Conservation (phyloP, 2,329 filamentous ascomycete species). For the Sphaceloma murrayae region DNA sequence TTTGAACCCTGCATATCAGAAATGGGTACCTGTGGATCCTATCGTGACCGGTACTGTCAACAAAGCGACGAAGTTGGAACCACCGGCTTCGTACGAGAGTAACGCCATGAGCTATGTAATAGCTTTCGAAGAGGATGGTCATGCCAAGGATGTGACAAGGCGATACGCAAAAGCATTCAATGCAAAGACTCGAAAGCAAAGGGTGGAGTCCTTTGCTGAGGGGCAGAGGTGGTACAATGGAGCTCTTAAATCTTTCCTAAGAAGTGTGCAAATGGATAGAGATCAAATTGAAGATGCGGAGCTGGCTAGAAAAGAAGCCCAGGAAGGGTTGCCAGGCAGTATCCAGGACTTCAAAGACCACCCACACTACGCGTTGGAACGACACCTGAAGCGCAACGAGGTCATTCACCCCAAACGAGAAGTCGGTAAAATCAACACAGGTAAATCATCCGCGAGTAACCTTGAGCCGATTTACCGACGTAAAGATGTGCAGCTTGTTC, state of each 20-base stretch:
- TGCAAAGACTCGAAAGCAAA: slow-evolving; percentile 71
- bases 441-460: slow-evolving; percentile 35
- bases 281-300: slow-evolving; percentile 80
- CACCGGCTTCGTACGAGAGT: slow-evolving; percentile 63
- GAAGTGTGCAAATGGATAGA: slow-evolving; percentile 42
- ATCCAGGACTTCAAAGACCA: slow-evolving; percentile 35
- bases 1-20: slow-evolving; percentile 75
- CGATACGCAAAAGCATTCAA: slow-evolving; percentile 84
- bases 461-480: slow-evolving; percentile 77
- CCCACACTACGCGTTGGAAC: slow-evolving; percentile 57
- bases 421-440: slow-evolving; percentile 67
- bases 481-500: slow-evolving; percentile 66
- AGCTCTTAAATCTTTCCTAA: slow-evolving; percentile 38
- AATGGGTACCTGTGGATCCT: slow-evolving; percentile 83
- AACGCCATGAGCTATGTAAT: slow-evolving; percentile 78
- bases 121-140: slow-evolving; percentile 71
- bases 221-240: slow-evolving; percentile 49
- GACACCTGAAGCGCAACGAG: slow-evolving; percentile 75
- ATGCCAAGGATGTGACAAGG: slow-evolving; percentile 73
- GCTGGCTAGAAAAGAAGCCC: slow-evolving; percentile 57
- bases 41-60: slow-evolving; percentile 71
- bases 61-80: slow-evolving; percentile 68
- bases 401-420: slow-evolving; percentile 63
- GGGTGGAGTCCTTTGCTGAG: slow-evolving; percentile 59
- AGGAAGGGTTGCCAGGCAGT: slow-evolving; percentile 50